A percentile compares a stretch with the other conserved stretches of the same genome.
These are phyloP conservation scores for Coniochaeta ligniaria DNA, from an alignment of 2,329 filamentous ascomycete species.

Conservation along the genomic window DNA sequence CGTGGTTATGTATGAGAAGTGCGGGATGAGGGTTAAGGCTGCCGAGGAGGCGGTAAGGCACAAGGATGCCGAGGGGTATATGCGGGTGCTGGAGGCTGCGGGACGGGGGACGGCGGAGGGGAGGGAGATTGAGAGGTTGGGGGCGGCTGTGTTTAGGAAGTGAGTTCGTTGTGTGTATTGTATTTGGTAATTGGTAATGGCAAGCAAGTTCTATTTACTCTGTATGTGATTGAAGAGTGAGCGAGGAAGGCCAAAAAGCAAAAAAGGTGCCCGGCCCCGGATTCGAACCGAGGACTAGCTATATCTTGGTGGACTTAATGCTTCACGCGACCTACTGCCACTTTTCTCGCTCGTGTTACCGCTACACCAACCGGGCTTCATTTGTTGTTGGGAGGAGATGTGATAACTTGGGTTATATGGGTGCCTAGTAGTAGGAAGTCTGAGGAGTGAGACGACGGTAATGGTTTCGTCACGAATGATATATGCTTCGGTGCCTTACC, in stretches of 20 bases:
- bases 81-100: conserved; percentile 66
- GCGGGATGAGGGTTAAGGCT: conserved; percentile 80
- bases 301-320: neutral
- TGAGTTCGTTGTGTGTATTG: conserved; percentile 13
- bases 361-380: neutral
- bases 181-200: too few relatives aligned
- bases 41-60: conserved; percentile 83
- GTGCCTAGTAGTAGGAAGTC: neutral
- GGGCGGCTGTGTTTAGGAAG: conserved; percentile 50
- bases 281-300: neutral
- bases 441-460: too few relatives aligned
- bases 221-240: too few relatives aligned
- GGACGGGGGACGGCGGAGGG: conserved; percentile 59
- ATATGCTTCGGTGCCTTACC: too few relatives aligned
- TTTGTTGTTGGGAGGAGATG: neutral
- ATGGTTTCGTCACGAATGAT: too few relatives aligned
- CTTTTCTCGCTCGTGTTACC: neutral
- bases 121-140: conserved; percentile 75
- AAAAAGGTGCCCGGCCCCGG: neutral
- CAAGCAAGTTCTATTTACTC: too few relatives aligned
- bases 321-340: neutral
- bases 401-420: neutral
- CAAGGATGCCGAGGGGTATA: conserved; percentile 71
- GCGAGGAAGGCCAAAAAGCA: neutral
- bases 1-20: conserved; percentile 94